These are phyloP conservation scores for Trametes villosa DNA, from an alignment of 768 basidiomycete genomes.

Conservation along the genomic window DNA sequence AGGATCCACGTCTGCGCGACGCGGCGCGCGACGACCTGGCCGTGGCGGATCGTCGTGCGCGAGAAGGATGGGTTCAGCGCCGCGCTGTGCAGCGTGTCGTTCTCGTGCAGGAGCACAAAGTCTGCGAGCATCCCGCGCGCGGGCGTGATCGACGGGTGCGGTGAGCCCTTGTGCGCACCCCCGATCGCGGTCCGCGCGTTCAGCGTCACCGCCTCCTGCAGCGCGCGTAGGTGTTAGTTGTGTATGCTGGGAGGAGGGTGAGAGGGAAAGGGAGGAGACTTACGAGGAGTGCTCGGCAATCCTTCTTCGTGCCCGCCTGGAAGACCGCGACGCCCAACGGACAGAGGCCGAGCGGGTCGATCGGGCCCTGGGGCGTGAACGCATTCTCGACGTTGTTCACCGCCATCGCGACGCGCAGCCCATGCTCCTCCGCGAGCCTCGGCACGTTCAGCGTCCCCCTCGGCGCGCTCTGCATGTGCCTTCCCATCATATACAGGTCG, in stretches of 20 bases:
- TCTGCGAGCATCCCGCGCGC: conserved; percentile 50
- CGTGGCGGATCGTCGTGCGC: conserved; percentile 55
- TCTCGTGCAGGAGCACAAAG: conserved; percentile 61
- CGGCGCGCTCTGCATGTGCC: conserved; percentile 46
- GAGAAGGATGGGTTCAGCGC: conserved; percentile 54
- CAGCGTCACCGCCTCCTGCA: conserved; percentile 54
- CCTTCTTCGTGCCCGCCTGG: conserved; percentile 55
- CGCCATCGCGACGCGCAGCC: conserved; percentile 55
- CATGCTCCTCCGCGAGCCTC: conserved; percentile 47
- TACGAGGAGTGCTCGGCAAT: conserved; percentile 54
- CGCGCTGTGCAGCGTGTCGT: conserved; percentile 46
- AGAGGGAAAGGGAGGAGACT: conserved; percentile 28
- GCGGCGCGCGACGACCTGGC: conserved; percentile 47
- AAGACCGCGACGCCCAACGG: conserved; percentile 62
- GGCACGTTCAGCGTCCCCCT: conserved; percentile 61
- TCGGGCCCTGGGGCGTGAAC: conserved; percentile 69
- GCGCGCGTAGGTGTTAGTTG: neutral
- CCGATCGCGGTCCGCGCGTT: conserved; percentile 54
- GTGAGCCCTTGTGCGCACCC: conserved; percentile 36
- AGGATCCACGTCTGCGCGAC: conserved; percentile 41
- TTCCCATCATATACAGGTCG: conserved; percentile 72
- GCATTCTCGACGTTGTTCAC: conserved; percentile 71
- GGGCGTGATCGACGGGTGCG: conserved; percentile 31
- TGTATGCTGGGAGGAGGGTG: neutral
- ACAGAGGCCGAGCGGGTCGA: conserved; percentile 64